A percentile compares a stretch with the other conserved stretches of the same genome.
These are phyloP conservation scores for Eudorina sp. DNA, from an alignment of 139 green algal species.

Conservation along the genomic window DNA sequence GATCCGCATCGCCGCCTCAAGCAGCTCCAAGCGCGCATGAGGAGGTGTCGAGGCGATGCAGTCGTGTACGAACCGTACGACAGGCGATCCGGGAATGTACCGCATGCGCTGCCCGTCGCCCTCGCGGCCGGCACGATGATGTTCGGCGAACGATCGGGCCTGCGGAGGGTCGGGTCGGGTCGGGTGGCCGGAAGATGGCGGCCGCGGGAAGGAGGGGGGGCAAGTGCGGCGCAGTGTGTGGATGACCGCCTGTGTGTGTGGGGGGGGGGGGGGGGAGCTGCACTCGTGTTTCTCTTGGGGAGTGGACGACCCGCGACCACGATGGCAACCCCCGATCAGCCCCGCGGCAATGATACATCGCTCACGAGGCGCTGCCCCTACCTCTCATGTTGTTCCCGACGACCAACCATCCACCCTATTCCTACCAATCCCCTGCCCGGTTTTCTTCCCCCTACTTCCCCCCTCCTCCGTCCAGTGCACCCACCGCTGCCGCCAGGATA, in stretches of 20 bases:
- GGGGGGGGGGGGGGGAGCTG: not conserved
- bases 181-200: too few species aligned
- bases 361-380: not conserved
- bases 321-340: too few species aligned
- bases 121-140: not conserved
- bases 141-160: not conserved
- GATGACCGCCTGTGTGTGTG: too few species aligned
- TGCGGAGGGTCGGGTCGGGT: too few species aligned
- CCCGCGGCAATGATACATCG: too few species aligned
- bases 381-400: not conserved
- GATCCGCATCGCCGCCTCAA: slow-evolving; percentile 1
- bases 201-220: too few species aligned
- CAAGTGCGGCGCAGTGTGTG: too few species aligned
- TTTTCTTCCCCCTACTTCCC: not conserved
- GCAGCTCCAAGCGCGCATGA: slow-evolving; percentile 1
- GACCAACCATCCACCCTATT: too few species aligned
- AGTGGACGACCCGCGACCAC: too few species aligned
- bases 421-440: not conserved
- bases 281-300: not conserved
- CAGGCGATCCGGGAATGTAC: slow-evolving; percentile 1
- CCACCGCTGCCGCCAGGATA: slow-evolving; percentile 10
- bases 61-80: slow-evolving; percentile 1
- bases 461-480: not conserved
- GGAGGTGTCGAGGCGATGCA: not conserved
- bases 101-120: not conserved